Evolutionary conservation across 2,329 filamentous ascomycete species (phyloP).

Genomic region (Colletotrichum sojae): DNA sequence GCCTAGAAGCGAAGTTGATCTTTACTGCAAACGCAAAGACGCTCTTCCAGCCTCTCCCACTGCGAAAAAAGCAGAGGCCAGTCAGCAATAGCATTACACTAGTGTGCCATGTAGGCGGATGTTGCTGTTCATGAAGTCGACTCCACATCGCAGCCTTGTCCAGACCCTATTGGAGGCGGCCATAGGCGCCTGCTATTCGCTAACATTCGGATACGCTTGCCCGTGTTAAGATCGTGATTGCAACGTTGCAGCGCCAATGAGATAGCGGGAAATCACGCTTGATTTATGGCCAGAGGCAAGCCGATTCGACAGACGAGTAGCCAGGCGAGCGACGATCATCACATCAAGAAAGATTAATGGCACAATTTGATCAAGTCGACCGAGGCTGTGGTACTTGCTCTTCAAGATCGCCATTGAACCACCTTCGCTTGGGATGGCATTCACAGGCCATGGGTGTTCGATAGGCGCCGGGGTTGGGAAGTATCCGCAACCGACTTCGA

Average conservation of each 20-base stretch:
- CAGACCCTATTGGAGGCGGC: slow-evolving; percentile 14
- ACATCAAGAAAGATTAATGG: slow-evolving; percentile 6
- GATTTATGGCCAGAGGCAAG: slow-evolving; percentile 6
- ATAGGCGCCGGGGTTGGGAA: neutral
- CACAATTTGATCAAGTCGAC: neutral
- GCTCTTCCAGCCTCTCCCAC: neutral
- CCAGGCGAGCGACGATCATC: slow-evolving; percentile 23
- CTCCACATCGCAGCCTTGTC: slow-evolving; percentile 11
- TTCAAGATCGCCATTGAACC: slow-evolving; percentile 1
- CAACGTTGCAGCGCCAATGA: slow-evolving; percentile 40
- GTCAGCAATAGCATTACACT: too few species aligned
- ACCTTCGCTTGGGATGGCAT: neutral
- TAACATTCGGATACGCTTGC: slow-evolving; percentile 14
- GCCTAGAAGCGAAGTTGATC: slow-evolving; percentile 11
- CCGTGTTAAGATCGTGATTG: slow-evolving; percentile 30
- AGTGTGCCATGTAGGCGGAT: too few species aligned
- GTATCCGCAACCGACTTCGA: slow-evolving; percentile 18
- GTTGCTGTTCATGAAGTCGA: slow-evolving; percentile 17
- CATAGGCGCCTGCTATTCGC: slow-evolving; percentile 25
- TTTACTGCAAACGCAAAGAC: neutral
- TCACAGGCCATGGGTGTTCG: neutral
- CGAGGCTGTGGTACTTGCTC: slow-evolving; percentile 1
- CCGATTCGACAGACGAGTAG: slow-evolving; percentile 22
- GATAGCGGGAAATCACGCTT: slow-evolving; percentile 24
- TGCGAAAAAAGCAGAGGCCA: too few species aligned